phyloP scores from a whole-genome alignment of 2,329 filamentous ascomycete species.

The Epichloe glyceriae region DNA sequence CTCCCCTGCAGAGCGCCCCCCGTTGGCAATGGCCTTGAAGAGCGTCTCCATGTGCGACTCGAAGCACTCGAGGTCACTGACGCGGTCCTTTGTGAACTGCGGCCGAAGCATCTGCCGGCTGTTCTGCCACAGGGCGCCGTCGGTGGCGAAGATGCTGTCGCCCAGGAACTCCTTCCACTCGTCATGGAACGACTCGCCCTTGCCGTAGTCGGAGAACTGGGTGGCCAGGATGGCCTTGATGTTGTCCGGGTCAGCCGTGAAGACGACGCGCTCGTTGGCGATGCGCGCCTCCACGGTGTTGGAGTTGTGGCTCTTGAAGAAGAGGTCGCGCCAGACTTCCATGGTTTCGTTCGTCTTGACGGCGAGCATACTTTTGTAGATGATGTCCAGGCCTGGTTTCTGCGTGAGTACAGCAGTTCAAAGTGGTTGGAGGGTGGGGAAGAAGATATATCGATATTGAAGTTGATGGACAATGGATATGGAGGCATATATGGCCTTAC shows the following conservation, averaged over 20 bases:
- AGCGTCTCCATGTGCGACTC: slow-evolving; percentile 65
- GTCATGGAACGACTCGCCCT: slow-evolving; percentile 29
- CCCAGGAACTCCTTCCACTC: slow-evolving; percentile 36
- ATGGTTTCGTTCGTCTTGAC: slow-evolving; percentile 42
- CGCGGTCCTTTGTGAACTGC: slow-evolving; percentile 74
- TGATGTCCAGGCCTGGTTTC: slow-evolving; percentile 45
- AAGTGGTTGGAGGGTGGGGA: no score
- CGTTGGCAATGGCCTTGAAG: slow-evolving; percentile 52
- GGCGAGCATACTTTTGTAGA: slow-evolving; percentile 41
- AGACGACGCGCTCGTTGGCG: slow-evolving; percentile 29
- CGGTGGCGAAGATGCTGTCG: slow-evolving; percentile 61
- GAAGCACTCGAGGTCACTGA: slow-evolving; percentile 70
- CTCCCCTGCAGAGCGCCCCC: slow-evolving; percentile 44
- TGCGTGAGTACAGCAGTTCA: not conserved
- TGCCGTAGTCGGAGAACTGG: slow-evolving; percentile 41
- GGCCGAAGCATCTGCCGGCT: slow-evolving; percentile 73
- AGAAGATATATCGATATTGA: not conserved
- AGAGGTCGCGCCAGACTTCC: slow-evolving; percentile 45
- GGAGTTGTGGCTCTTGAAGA: slow-evolving; percentile 26
- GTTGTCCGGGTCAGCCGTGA: slow-evolving; percentile 42
- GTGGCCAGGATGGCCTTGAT: slow-evolving; percentile 43
- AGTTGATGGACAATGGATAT: no score
- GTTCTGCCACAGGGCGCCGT: slow-evolving; percentile 65
- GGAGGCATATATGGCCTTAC: slow-evolving; percentile 20
- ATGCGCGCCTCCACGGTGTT: slow-evolving; percentile 54